Evolutionary conservation across 768 basidiomycete species (phyloP).

Genomic region (Pleurotus cornucopiae): DNA sequence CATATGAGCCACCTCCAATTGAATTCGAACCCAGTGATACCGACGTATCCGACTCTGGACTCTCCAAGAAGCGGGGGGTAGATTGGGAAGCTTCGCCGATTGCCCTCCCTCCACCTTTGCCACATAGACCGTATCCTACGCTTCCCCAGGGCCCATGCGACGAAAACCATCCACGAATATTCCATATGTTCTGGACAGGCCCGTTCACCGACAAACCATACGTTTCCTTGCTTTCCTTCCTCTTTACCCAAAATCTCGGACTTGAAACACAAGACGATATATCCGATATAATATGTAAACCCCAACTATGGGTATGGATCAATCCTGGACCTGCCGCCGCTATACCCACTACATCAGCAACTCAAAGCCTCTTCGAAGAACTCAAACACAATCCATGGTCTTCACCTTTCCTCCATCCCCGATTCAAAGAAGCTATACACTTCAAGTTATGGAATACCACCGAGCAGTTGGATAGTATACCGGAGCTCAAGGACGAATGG

Average conservation of each 20-base stretch:
- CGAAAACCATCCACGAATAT: slow-evolving; percentile 78
- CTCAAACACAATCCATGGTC: slow-evolving; percentile 90
- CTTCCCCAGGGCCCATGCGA: slow-evolving; percentile 64
- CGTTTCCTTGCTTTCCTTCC: slow-evolving; percentile 88
- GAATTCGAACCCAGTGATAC: slow-evolving; percentile 29
- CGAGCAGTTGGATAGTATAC: slow-evolving; percentile 88
- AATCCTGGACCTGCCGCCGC: slow-evolving; percentile 95
- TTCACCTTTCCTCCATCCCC: slow-evolving; percentile 87
- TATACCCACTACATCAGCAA: slow-evolving; percentile 79
- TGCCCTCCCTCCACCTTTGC: slow-evolving; percentile 42
- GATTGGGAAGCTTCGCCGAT: slow-evolving; percentile 59
- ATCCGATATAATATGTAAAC: slow-evolving; percentile 66
- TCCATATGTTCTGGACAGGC: slow-evolving; percentile 99
- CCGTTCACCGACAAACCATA: slow-evolving; percentile 99
- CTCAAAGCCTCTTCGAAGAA: slow-evolving; percentile 77
- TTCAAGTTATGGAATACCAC: slow-evolving; percentile 99
- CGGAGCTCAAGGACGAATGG: slow-evolving; percentile 91
- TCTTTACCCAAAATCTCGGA: slow-evolving; percentile 93
- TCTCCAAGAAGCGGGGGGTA: slow-evolving; percentile 53
- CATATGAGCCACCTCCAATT: slow-evolving; percentile 15
- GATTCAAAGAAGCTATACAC: slow-evolving; percentile 88
- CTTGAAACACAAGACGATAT: slow-evolving; percentile 58
- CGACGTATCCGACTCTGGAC: slow-evolving; percentile 47
- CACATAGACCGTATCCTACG: slow-evolving; percentile 54
- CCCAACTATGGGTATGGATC: slow-evolving; percentile 98